Percentiles rank a stretch among this genome's conserved stretches.
phyloP scores from a whole-genome alignment of 164 flowering plant genomes.

The Nymphaea colorata region DNA sequence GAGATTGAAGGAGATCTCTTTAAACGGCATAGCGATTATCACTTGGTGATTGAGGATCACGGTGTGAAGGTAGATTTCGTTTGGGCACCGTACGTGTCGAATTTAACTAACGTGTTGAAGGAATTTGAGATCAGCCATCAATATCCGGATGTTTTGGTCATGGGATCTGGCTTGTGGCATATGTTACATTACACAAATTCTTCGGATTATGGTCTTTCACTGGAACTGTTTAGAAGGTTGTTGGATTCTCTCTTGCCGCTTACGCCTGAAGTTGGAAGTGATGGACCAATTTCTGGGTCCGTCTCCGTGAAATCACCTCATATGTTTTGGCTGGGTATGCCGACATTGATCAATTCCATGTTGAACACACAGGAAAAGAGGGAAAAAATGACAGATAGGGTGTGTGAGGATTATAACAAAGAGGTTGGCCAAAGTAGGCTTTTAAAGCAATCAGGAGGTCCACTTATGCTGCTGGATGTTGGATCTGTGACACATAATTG shows the following conservation, averaged over 20 bases:
- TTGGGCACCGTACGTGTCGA: conserved; percentile 65
- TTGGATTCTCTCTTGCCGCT: conserved; percentile 32
- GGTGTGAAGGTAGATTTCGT: conserved; percentile 74
- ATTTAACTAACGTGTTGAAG: conserved; percentile 37
- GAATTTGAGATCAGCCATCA: conserved; percentile 20
- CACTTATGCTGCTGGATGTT: conserved; percentile 56
- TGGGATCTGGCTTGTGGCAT: conserved; percentile 92
- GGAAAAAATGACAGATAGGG: conserved; percentile 25
- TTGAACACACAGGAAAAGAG: conserved; percentile 72
- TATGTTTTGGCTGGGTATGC: conserved; percentile 91
- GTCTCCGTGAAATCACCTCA: conserved; percentile 38
- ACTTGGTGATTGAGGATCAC: conserved; percentile 31
- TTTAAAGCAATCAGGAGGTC: conserved; percentile 54
- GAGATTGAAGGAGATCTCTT: conserved; percentile 40
- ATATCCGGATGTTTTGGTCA: conserved; percentile 73
- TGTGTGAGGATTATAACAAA: conserved; percentile 26
- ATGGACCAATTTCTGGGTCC: conserved; percentile 32
- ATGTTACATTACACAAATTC: conserved; percentile 66
- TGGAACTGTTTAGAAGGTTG: conserved; percentile 26
- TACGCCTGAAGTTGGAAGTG: conserved; percentile 21
- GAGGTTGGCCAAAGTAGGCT: conserved; percentile 46
- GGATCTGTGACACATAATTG: conserved; percentile 49
- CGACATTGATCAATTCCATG: conserved; percentile 54
- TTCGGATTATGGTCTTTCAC: conserved; percentile 40
- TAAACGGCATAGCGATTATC: conserved; percentile 71